Base-by-base conservation (phyloP, 2,329 filamentous ascomycete species). In the Sporothrix brunneoviolacea region DNA sequence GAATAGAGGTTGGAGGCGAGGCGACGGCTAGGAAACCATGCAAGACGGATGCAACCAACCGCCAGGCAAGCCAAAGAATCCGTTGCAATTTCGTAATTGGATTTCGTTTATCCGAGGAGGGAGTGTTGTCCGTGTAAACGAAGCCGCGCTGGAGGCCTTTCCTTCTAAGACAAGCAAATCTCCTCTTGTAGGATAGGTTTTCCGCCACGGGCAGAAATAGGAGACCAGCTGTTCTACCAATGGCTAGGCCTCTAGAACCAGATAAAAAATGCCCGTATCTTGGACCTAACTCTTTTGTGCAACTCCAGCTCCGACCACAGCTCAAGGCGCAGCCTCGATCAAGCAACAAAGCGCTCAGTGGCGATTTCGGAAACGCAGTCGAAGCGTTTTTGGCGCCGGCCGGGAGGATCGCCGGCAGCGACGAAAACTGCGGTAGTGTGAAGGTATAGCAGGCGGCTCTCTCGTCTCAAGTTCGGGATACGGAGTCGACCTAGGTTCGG, bases 391-490 rank as follows among this genome's bases (percentile, higher is more conserved):
- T 48, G 42, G 30, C 53, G 53, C 37, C 41, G 41, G 52, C 41
- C 49, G 40, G 22, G 45, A 18, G 22, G 32, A 27, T 52, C 49
- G 54, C 52, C 38, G 44, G 47, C 33, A 48, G 53, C 51, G 53
- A 52, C 56, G 22, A 27, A 37, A 38, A 37, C 43, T 52, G 51
- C 51, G 47, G 48, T 52, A 43, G 40, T 53, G 37, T 45, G 37
- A 50, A 37, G 45, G 44, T 50, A 41, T 42, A 15, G 33, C 46
- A 37, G 49, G 50, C 52, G 54, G 54, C 50, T 48, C 53, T 43
- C 22, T 37, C 28, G 39, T 22, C 10, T 38, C 35, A 16, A n/a
- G 15, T 4, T 36, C 45, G 27, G 37, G 8, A 13, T 38, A 43
- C 13, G 15, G 22, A 19, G 9, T 37, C 15, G 10, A 12, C 18